A percentile compares a stretch with the other conserved stretches of the same genome.
Evolutionary conservation across 2,329 filamentous ascomycete genomes (phyloP).

Genomic region (Hypoxylon sp.): DNA sequence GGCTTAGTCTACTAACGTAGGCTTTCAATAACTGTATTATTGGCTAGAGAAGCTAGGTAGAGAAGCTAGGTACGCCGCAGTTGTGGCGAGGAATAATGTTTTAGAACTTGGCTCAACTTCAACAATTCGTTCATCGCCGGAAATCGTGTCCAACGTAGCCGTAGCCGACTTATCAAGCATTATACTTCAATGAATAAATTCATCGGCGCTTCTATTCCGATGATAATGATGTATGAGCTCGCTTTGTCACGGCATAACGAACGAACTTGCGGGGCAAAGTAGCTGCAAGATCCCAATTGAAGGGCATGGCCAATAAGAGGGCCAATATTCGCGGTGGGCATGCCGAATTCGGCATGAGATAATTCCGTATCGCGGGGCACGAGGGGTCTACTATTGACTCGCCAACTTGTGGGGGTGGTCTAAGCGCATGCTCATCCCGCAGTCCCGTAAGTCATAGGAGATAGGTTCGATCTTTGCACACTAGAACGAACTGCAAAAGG

Average conservation of each 20-base stretch:
- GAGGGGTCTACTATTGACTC: constrained; percentile 5
- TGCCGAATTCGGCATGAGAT: constrained; percentile 45
- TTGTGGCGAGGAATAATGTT: constrained; percentile 13
- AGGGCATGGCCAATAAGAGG: constrained; percentile 32
- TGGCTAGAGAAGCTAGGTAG: too few species aligned
- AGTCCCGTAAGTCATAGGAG: too few species aligned
- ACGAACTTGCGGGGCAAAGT: constrained; percentile 31
- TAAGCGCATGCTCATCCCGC: not conserved
- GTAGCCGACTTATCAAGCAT: constrained; percentile 25
- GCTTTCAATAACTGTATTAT: constrained; percentile 9
- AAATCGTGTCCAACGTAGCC: constrained; percentile 12
- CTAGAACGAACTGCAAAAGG: constrained; percentile 13
- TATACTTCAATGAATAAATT: constrained; percentile 24
- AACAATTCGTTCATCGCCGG: constrained; percentile 1
- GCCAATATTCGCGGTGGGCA: constrained; percentile 24
- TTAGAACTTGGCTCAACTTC: constrained; percentile 1
- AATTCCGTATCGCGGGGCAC: too few species aligned
- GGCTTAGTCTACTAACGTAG: not conserved
- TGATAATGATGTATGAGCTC: constrained; percentile 40
- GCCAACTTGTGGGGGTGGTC: constrained; percentile 3
- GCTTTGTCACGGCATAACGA: constrained; percentile 45
- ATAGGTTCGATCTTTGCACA: constrained; percentile 12
- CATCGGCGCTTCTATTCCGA: constrained; percentile 38
- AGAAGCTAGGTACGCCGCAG: not conserved
- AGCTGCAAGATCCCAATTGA: constrained; percentile 26